phyloP scores from a whole-genome alignment of 2,329 filamentous ascomycete genomes.

The Venturia oleaginea region DNA sequence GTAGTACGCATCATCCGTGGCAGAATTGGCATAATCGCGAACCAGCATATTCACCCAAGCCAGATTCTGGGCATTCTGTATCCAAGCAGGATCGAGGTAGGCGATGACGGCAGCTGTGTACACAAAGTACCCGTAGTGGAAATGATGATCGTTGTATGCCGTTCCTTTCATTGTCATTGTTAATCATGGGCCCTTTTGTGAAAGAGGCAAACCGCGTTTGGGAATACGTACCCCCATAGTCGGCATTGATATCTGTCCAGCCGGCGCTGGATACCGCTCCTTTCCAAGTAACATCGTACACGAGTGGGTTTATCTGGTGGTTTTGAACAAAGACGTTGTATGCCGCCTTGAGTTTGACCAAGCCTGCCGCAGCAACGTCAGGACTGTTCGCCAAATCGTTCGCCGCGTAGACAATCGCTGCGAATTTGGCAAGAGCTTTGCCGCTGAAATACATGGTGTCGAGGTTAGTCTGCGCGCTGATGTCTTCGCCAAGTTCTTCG shows the following conservation, averaged over 20 bases:
- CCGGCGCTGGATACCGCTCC: slow-evolving; percentile 70
- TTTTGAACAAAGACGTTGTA: slow-evolving; percentile 40
- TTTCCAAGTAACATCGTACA: slow-evolving; percentile 57
- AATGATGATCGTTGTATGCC: slow-evolving; percentile 58
- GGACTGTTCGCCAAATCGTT: slow-evolving; percentile 48
- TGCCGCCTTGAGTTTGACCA: slow-evolving; percentile 40
- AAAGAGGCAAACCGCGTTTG: too few species aligned
- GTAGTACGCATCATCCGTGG: slow-evolving; percentile 65
- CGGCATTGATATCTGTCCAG: slow-evolving; percentile 57
- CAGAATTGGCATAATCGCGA: slow-evolving; percentile 75
- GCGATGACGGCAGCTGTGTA: slow-evolving; percentile 77
- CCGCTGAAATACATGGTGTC: slow-evolving; percentile 92
- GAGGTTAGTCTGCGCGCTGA: slow-evolving; percentile 61
- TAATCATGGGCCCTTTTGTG: too few species aligned
- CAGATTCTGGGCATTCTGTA: slow-evolving; percentile 47
- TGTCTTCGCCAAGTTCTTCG: slow-evolving; percentile 68
- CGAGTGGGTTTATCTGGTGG: slow-evolving; percentile 38
- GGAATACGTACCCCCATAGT: slow-evolving; percentile 91
- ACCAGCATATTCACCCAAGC: slow-evolving; percentile 76
- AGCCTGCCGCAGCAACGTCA: slow-evolving; percentile 37
- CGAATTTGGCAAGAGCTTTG: slow-evolving; percentile 39
- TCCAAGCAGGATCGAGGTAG: slow-evolving; percentile 66
- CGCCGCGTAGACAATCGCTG: slow-evolving; percentile 34
- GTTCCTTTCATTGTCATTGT: background rate
- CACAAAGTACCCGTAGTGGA: slow-evolving; percentile 75